Conservation (phyloP, 2,329 filamentous ascomycete genomes). For the Gnomoniopsis sp. region DNA sequence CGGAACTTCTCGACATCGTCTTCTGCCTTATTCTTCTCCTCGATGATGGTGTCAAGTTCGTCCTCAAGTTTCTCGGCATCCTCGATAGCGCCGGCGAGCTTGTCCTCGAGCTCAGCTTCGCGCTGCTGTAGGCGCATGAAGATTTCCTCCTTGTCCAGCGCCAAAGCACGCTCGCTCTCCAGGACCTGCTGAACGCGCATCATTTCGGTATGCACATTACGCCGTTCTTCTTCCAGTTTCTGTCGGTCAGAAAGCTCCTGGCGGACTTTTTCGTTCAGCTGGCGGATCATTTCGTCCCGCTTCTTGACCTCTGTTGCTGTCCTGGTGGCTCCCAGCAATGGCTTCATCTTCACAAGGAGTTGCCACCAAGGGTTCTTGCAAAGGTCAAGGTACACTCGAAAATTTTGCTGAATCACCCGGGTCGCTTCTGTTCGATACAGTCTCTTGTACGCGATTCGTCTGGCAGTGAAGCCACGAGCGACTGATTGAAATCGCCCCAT, state of each 20-base stretch:
- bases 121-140: constrained; percentile 92
- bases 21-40: constrained; percentile 85
- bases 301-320: constrained; percentile 93
- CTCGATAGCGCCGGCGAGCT: constrained; percentile 84
- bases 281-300: constrained; percentile 87
- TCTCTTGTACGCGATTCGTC: constrained; percentile 85
- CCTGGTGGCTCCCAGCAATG: constrained; percentile 84
- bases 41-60: constrained; percentile 83
- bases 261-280: constrained; percentile 79
- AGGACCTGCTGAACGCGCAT: constrained; percentile 88
- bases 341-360: constrained; percentile 91
- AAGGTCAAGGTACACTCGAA: constrained; percentile 85
- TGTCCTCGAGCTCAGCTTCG: constrained; percentile 90
- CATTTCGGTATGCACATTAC: constrained; percentile 82
- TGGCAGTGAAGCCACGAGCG: constrained; percentile 83
- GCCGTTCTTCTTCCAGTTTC: constrained; percentile 84
- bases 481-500: constrained; percentile 91
- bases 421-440: constrained; percentile 94
- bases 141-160: constrained; percentile 97
- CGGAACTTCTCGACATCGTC: constrained; percentile 77
- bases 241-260: constrained; percentile 71
- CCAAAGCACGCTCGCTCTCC: constrained; percentile 92
- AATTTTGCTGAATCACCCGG: constrained; percentile 90
- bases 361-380: constrained; percentile 97
- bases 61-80: constrained; percentile 94